Base-by-base conservation (phyloP, 352 stramenopile genomes). In the Phytophthora fragariaefolia region DNA sequence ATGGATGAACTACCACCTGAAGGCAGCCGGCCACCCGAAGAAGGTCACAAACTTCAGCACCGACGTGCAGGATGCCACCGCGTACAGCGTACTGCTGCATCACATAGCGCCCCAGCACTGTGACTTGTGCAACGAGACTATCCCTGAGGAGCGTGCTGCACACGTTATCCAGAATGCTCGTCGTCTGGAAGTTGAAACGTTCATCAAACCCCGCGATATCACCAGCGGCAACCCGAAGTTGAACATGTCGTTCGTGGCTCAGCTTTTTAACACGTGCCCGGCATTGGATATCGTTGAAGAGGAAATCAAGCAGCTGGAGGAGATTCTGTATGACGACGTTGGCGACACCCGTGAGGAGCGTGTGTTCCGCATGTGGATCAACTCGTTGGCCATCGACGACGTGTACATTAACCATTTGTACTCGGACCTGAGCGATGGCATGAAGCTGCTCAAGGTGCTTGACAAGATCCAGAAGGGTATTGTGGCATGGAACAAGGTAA, bases 1-100 rank as follows among this genome's bases (percentile, higher is more conserved):
- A 40, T 98, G 93, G 93, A 85, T 98, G 74, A 98, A 98, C 69
- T 98, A 98, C 66, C 93, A 98, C 69, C 71, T 98, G 15, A 84
- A 85, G 61, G 84, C 83, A 32, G 85, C 84, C 9, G 81, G 84
- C 2, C 83, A 93, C 62, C 59, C 78, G 12, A 92, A 92, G 57
- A 77, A 77, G 26, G 80, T 96, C 23, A 88, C 82, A 9, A 95
- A 95, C 62, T 95, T 95, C 60, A 91, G 83, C 58, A 70, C 63
- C 0, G 87, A 94, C 42, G 58, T 98, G 7, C 80, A 86, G 34
- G 93, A 98, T 60, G 89, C 90, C 4, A 91, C 74, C 20, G 88
- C 84, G 23, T 97, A 98, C 75, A 94, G 82, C 23, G 81, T 96
- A 1, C 46, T 98, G 40, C 73, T 98, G 32, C 78, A 96, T 66